Conservation (phyloP, 75 land plant genomes). For the Cryptomeria japonica region DNA sequence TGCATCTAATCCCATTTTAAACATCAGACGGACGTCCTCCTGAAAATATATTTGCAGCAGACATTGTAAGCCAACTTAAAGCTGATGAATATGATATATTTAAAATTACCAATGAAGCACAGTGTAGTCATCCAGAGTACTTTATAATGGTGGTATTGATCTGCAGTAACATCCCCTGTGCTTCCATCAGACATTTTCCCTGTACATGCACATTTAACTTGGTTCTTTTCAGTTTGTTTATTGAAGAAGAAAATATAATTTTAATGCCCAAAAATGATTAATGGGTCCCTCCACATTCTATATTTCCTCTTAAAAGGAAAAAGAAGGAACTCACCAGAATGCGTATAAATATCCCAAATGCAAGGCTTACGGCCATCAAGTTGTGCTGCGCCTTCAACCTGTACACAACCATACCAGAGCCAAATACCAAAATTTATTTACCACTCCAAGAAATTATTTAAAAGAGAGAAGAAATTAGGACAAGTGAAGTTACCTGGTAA, state of each 20-base stretch:
- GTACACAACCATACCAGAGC: neutral
- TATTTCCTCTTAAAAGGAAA: neutral
- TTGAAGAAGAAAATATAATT: too few species aligned
- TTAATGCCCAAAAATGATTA: too few species aligned
- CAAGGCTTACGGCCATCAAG: constrained; percentile 73
- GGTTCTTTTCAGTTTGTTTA: too few species aligned
- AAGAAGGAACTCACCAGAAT: constrained; percentile 28
- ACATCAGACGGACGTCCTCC: constrained; percentile 41
- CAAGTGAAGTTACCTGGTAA: constrained; percentile 45
- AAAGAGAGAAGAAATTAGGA: neutral
- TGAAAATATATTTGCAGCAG: neutral
- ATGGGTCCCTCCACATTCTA: too few species aligned
- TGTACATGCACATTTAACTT: neutral
- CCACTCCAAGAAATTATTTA: neutral
- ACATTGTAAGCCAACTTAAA: neutral
- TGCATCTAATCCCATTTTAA: constrained; percentile 35
- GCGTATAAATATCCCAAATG: constrained; percentile 78
- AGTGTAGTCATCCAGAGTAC: constrained; percentile 18
- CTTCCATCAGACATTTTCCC: constrained; percentile 30
- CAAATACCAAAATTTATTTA: neutral
- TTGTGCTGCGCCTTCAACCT: constrained; percentile 76
- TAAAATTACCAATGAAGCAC: neutral
- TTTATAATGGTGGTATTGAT: constrained; percentile 81
- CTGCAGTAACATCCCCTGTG: constrained; percentile 54
- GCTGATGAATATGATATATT: neutral